Percentiles rank a stretch among this genome's conserved stretches.
phyloP scores from a whole-genome alignment of 805 yeast genomes.

The Sungouiozyma intestinalis region DNA sequence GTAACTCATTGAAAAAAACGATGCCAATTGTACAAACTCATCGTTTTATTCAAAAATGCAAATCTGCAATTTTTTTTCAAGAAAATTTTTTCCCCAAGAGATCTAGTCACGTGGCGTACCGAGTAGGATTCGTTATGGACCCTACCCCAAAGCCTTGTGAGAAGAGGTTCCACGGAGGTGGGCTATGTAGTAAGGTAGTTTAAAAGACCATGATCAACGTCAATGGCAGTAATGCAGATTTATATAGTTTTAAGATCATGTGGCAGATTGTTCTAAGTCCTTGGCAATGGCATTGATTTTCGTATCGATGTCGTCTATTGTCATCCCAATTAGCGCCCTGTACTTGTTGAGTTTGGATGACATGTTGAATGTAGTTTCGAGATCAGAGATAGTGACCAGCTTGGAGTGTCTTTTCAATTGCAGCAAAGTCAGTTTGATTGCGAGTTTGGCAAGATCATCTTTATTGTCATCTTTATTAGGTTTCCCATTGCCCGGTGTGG shows the following conservation, averaged over 20 bases:
- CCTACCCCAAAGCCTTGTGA: no score
- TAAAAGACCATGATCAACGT: no score
- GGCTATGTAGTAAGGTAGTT: no score
- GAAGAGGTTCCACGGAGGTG: no score
- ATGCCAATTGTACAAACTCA: not conserved
- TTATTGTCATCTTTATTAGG: not conserved
- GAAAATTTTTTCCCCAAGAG: not conserved
- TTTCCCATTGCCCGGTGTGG: not conserved
- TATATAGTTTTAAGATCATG: not conserved
- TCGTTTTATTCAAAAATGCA: not conserved
- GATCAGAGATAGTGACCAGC: slow-evolving; percentile 42
- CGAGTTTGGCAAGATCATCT: slow-evolving; percentile 16
- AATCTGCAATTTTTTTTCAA: not conserved
- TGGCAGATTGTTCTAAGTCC: slow-evolving; percentile 22
- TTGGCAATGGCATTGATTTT: slow-evolving; percentile 68
- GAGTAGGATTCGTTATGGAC: no score
- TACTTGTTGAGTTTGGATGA: slow-evolving; percentile 63
- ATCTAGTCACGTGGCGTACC: not conserved
- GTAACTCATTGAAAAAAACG: not conserved
- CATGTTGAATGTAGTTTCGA: slow-evolving; percentile 34
- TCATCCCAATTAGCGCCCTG: slow-evolving; percentile 67
- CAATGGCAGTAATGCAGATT: no score
- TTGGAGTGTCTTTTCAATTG: slow-evolving; percentile 40
- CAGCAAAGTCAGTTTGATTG: slow-evolving; percentile 38
- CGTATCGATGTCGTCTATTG: slow-evolving; percentile 69